phyloP scores from a whole-genome alignment of 371 early-diverging fungal species.

The Mucor plumbeus region DNA sequence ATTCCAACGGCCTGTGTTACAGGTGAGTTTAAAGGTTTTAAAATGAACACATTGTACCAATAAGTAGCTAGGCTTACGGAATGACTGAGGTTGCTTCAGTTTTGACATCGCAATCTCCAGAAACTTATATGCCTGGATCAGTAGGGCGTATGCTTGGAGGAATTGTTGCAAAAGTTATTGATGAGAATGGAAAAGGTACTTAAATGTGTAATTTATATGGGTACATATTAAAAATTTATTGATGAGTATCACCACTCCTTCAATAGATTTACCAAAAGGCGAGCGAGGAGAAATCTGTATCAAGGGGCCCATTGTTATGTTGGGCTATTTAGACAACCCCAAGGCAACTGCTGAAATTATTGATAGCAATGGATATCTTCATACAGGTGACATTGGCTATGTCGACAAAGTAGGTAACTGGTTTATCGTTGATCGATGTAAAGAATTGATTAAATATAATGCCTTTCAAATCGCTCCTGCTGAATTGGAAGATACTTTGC shows the following conservation, averaged over 20 bases:
- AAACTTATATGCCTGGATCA: conserved; percentile 60
- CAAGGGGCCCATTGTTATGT: conserved; percentile 78
- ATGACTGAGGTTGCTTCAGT: conserved; percentile 61
- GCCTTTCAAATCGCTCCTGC: conserved; percentile 42
- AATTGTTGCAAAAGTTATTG: conserved; percentile 23
- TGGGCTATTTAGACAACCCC: conserved; percentile 64
- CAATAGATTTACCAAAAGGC: conserved; percentile 40
- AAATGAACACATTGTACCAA: neutral
- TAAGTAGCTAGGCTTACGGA: conserved; percentile 50
- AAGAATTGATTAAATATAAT: conserved; percentile 77
- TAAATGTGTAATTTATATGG: no score
- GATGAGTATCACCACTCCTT: neutral
- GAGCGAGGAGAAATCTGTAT: conserved; percentile 73
- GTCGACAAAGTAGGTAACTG: conserved; percentile 59
- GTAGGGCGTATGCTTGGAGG: conserved; percentile 62
- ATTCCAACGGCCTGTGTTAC: conserved; percentile 13
- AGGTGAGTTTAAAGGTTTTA: neutral
- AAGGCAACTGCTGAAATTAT: conserved; percentile 67
- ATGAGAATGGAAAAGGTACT: conserved; percentile 15
- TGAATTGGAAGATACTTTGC: conserved; percentile 39
- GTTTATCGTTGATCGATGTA: conserved; percentile 60
- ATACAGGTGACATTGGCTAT: conserved; percentile 80
- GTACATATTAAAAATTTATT: neutral
- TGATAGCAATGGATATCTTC: conserved; percentile 69
- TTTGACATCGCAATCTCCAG: conserved; percentile 55